Evolutionary conservation across 1,139 yeast genomes (phyloP), one percentile per base, ranked within the genome.

Genomic region (Blastobotrys niveus): DNA sequence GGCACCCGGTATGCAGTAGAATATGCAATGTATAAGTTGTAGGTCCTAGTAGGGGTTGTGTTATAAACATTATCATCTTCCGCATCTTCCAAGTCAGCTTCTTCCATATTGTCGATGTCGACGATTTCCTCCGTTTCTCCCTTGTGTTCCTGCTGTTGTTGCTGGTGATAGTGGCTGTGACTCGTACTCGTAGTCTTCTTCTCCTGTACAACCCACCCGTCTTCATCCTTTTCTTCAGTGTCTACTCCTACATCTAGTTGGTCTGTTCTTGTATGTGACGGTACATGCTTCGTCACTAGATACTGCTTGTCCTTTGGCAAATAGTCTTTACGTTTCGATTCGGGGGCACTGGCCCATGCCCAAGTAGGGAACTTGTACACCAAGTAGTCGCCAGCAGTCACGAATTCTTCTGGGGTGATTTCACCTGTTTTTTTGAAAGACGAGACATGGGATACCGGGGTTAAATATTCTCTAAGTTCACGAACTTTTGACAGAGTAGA

Each of bases 1-100:
- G 99, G 99, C 6, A 93, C 98, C 35, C 97, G 73, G 62, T 91
- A 91, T 2, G 96, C 85, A 0, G 98, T 89, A 18, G 96, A 87
- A 63, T 91, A 91, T 7, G 94, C 79, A 57, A 91, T 88, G 67
- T 82, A 91, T 46, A 91, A 68, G 64, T 91, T 96, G 63, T 89
- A 91, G 58, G 67, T 53, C 56, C 57, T 40, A 34, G 58, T 60
- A 8, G 48, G 46, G 33, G 45, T 40, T 26, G 30, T 15, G 48
- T 52, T 45, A 47, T 54, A 51, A 40, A 54, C 46, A 40, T 51
- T 49, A 18, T 49, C 57, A 18, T 51, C 55, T 6, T 54, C 63
- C 15, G 52, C 57, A 21, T 58, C 60, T 20, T 60, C 64, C 33
- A 59, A 47, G 21, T 59, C 64, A 10, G 53, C 56, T 24, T 59